Evolutionary conservation across 2,329 filamentous ascomycete species (phyloP).

Genomic region (Alternaria sp.): DNA sequence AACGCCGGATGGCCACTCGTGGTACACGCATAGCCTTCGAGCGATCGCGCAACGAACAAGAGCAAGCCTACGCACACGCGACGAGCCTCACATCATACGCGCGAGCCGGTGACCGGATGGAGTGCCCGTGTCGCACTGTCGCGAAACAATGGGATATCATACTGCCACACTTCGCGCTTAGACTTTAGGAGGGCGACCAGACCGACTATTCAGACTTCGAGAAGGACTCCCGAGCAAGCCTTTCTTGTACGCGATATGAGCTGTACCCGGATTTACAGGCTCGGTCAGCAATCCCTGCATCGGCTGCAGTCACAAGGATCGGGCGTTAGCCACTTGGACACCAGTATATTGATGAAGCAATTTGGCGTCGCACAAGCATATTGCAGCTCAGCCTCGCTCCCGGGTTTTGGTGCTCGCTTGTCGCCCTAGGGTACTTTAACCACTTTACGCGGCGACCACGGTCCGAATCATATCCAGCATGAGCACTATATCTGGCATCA

Average conservation of each 20-base stretch:
- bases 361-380: constrained; percentile 16
- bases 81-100: not conserved
- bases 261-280: constrained; percentile 3
- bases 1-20: not conserved
- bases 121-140: not conserved
- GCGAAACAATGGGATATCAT: not conserved
- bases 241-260: not conserved
- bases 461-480: constrained; percentile 33
- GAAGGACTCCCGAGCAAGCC: not conserved
- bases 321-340: not conserved
- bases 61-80: not conserved
- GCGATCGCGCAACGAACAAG: not conserved
- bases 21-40: not conserved
- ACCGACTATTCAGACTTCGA: not conserved
- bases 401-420: constrained; percentile 10
- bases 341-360: constrained; percentile 9
- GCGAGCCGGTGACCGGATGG: not conserved
- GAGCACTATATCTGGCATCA: constrained; percentile 23
- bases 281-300: constrained; percentile 2
- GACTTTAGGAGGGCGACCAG: not conserved
- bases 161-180: not conserved
- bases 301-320: not conserved
- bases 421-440: constrained; percentile 20
- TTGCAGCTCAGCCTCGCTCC: constrained; percentile 6
- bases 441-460: constrained; percentile 34